phyloP scores from a whole-genome alignment of 2,329 filamentous ascomycete genomes.

The Neonectria sp. region DNA sequence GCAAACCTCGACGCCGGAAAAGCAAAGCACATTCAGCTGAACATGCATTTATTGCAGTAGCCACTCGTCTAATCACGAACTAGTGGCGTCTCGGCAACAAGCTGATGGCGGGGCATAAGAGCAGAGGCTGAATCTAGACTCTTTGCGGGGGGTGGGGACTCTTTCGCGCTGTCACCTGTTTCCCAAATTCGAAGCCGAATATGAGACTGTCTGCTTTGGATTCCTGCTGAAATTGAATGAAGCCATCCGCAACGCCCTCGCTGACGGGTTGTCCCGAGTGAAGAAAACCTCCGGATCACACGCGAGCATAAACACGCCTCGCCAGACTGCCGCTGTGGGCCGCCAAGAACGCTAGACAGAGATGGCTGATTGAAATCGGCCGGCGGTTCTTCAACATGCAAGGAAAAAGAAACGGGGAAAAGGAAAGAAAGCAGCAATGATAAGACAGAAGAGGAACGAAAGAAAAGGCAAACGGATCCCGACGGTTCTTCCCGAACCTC shows the following conservation, averaged over 20 bases:
- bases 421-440: not conserved
- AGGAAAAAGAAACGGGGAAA: not conserved
- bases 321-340: no score
- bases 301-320: not conserved
- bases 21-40: not conserved
- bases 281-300: not conserved
- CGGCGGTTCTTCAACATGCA: not conserved
- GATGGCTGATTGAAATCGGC: not conserved
- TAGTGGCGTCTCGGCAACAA: not conserved
- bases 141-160: not conserved
- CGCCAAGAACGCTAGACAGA: no score
- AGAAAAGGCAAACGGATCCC: not conserved
- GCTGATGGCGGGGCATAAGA: not conserved
- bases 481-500: not conserved
- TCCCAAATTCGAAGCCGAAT: not conserved
- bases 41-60: not conserved
- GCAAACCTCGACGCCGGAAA: not conserved
- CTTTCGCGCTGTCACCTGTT: not conserved
- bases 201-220: not conserved
- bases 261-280: no score
- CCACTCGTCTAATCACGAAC: not conserved
- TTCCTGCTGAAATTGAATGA: not conserved
- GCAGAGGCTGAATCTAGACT: not conserved
- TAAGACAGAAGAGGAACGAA: not conserved
- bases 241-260: not conserved